phyloP scores from a whole-genome alignment of 805 yeast genomes.

The Vanderwaltozyma tropicalis region DNA sequence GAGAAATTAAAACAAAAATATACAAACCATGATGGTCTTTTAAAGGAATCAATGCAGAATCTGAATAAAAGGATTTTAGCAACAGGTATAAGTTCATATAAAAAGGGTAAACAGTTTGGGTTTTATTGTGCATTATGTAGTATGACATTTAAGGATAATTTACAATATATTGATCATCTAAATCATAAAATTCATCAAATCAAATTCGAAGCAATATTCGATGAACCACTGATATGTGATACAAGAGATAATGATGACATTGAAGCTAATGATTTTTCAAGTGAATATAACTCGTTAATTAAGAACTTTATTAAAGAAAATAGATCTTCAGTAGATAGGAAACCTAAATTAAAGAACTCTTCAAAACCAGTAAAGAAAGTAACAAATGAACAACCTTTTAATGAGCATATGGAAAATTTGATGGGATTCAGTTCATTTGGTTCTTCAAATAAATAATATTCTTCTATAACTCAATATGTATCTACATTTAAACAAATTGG shows the following conservation, averaged over 20 bases:
- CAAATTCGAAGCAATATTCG: conserved; percentile 30
- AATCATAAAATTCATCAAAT: conserved; percentile 60
- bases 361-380: too few species aligned
- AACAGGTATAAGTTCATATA: conserved; percentile 24
- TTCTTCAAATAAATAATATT: conserved; percentile 36
- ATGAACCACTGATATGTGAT: conserved; percentile 23
- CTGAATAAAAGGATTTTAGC: conserved; percentile 28
- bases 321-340: conserved; percentile 28
- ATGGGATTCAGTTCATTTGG: conserved; percentile 60
- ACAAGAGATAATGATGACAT: conserved; percentile 33
- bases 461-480: too few species aligned
- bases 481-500: too few species aligned
- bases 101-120: conserved; percentile 58
- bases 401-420: conserved; percentile 20
- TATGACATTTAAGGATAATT: conserved; percentile 69
- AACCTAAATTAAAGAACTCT: conserved; percentile 24
- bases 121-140: conserved; percentile 77
- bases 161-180: conserved; percentile 74
- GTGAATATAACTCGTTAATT: conserved; percentile 30
- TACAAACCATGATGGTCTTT: conserved; percentile 15
- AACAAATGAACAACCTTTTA: conserved; percentile 15
- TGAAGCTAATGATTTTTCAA: conserved; percentile 39
- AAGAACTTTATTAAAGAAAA: conserved; percentile 23
- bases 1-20: conserved; percentile 11
- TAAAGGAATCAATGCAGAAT: conserved; percentile 20